Evolutionary conservation across 2,329 filamentous ascomycete species (phyloP).

Genomic region (Ceratocystiopsis sp.): DNA sequence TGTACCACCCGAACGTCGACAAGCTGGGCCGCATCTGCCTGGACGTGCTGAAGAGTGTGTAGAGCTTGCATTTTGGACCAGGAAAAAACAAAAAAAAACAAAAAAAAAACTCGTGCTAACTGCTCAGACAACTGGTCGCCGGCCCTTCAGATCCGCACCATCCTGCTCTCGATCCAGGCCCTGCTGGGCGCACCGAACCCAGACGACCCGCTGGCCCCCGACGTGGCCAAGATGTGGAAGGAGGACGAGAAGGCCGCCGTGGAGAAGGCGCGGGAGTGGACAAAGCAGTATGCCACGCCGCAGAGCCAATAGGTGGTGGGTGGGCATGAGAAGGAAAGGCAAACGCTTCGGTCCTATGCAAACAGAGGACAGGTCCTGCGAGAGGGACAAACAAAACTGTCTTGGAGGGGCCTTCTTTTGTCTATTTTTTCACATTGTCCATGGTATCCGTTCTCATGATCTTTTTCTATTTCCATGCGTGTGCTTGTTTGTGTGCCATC

Average conservation of each 20-base stretch:
- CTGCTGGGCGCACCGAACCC: constrained; percentile 92
- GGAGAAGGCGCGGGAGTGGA: constrained; percentile 85
- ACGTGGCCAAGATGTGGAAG: constrained; percentile 97
- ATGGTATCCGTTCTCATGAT: neutral
- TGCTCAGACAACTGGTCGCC: constrained; percentile 88
- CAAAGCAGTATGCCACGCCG: constrained; percentile 57
- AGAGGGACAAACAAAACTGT: neutral
- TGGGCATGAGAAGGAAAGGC: neutral
- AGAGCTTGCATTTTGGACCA: neutral
- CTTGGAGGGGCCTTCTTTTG: neutral
- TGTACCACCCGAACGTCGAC: constrained; percentile 98
- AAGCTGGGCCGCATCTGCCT: constrained; percentile 93
- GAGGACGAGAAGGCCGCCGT: constrained; percentile 89
- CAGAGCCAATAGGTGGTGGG: constrained; percentile 8
- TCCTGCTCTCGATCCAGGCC: constrained; percentile 95
- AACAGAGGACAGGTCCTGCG: too few relatives aligned
- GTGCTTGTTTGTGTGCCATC: neutral
- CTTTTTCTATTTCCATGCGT: neutral
- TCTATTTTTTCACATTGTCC: neutral
- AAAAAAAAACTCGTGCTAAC: neutral
- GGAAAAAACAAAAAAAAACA: too few relatives aligned
- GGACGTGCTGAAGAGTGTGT: constrained; percentile 81
- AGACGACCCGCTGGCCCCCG: constrained; percentile 93
- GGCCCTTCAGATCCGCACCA: constrained; percentile 91
- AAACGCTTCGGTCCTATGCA: neutral